Percentiles rank a stretch among this genome's conserved stretches.
Evolutionary conservation across 2,329 filamentous ascomycete genomes (phyloP).

Genomic region (Esteya vermicola): DNA sequence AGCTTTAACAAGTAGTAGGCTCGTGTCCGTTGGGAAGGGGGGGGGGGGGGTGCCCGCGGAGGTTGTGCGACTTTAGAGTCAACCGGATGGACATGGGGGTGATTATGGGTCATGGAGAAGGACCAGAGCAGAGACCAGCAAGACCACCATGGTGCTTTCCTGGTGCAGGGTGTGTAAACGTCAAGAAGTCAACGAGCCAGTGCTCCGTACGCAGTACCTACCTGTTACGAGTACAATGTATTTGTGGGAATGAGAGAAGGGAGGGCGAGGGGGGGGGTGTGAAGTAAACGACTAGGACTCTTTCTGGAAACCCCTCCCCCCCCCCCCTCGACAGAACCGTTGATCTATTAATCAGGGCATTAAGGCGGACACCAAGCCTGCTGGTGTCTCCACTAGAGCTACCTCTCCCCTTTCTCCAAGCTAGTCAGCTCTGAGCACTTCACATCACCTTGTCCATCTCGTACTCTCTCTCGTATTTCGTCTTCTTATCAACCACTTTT

Average conservation of each 20-base stretch:
- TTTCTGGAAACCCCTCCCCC: neutral
- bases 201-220: neutral
- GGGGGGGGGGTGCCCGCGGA: too few species aligned
- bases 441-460: too few species aligned
- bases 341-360: neutral
- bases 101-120: neutral
- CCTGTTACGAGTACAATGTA: too few species aligned
- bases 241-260: too few species aligned
- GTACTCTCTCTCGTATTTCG: too few species aligned
- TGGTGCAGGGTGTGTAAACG: conserved; percentile 22
- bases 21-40: conserved; percentile 25
- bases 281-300: neutral
- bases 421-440: too few species aligned
- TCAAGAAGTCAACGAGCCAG: conserved; percentile 8
- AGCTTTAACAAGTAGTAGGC: conserved; percentile 17
- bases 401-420: too few species aligned
- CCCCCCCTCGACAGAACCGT: neutral
- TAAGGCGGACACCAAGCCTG: too few species aligned
- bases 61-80: conserved; percentile 35
- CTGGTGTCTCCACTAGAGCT: too few species aligned
- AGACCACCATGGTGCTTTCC: conserved; percentile 9
- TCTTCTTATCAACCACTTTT: too few species aligned
- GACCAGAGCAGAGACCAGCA: conserved; percentile 12
- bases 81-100: conserved; percentile 26
- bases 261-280: neutral